Evolutionary conservation across 2,329 filamentous ascomycete genomes (phyloP), one percentile per base, ranked within the genome.

Genomic region (Zarea fungicola): DNA sequence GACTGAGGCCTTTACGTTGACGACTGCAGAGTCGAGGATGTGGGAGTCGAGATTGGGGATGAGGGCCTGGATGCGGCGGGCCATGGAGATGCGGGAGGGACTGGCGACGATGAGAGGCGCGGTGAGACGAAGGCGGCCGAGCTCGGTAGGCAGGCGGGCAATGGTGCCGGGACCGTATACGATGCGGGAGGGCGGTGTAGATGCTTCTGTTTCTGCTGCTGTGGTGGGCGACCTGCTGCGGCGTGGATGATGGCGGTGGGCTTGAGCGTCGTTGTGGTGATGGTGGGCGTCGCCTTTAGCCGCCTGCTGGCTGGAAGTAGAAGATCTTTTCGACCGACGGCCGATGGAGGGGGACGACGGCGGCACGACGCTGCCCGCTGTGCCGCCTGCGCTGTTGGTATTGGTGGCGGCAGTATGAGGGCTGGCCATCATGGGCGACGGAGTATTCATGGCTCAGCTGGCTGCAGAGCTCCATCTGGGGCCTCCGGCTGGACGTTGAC

Each of bases 81-180:
- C 66, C 10, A 69, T 57, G 7, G 57, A 52, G n/a, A 62, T 55
- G 32, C 68, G 64, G 3, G 68, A 71, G 6, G 68, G 65, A 14
- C 65, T 69, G 23, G 59, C 65, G 23, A 71, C 61, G 37, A 71
- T 64, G 48, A 71, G 61, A 1, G 67, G 67, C 10, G 58, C 57
- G 4, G 62, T 56, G 7, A 68, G 53, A 16, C 56, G 55, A 10
- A 69, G 56, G 2, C 58, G 59, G 23, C 55, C 59, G 6, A 71
- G 56, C 50, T 71, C 68, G 11, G 55, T 54, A 5, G 67, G 58
- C 6, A 71, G 56, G 5, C 58, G 60, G 16, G 56, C 44, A 41
- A 70, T 52, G 26, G 63, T 58, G 29, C 64, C 64, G 2, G 55
- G 54, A 3, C 68, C 68, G 47, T 64, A 63, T 29, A 71, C 62